These are phyloP conservation scores for Gilbertella persicaria DNA, from an alignment of 371 early-diverging fungal genomes.

Conservation along the genomic window DNA sequence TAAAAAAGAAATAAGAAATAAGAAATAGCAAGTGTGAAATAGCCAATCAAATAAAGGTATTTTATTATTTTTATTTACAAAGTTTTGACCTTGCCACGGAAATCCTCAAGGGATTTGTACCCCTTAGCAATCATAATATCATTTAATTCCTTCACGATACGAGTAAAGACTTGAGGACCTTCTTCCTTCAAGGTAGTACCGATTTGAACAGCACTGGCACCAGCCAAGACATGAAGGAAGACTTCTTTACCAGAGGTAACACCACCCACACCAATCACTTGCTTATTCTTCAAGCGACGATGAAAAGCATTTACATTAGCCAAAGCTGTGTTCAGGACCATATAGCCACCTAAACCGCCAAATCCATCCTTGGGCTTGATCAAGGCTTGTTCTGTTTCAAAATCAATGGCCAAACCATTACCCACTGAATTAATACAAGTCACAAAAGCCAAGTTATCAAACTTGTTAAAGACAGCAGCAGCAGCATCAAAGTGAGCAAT, in stretches of 20 bases:
- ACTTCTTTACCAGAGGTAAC: constrained; percentile 52
- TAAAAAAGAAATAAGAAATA: no score
- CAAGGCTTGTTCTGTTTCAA: constrained; percentile 48
- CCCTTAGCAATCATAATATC: constrained; percentile 52
- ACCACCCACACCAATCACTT: constrained; percentile 56
- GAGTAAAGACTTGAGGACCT: constrained; percentile 45
- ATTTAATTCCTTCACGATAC: constrained; percentile 44
- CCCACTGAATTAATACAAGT: constrained; percentile 57
- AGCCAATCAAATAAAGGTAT: no score
- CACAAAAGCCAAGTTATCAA: constrained; percentile 45
- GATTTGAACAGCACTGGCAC: constrained; percentile 52
- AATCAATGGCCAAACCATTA: constrained; percentile 53
- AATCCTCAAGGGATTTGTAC: constrained; percentile 47
- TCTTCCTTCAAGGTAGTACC: constrained; percentile 53
- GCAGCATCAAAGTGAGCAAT: constrained; percentile 53
- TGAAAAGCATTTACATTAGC: constrained; percentile 55
- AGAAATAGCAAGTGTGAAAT: no score
- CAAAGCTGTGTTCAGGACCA: constrained; percentile 49
- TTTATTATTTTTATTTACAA: constrained; percentile 42
- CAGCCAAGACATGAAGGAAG: constrained; percentile 51
- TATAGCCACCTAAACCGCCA: constrained; percentile 52
- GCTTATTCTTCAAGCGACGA: constrained; percentile 42
- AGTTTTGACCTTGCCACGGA: constrained; percentile 58
- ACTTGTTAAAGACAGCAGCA: constrained; percentile 44
- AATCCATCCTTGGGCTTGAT: constrained; percentile 57